Percentiles rank a stretch among this genome's conserved stretches.
Evolutionary conservation across 495 filamentous ascomycete genomes (phyloP).

Genomic region (Zalerion maritima): DNA sequence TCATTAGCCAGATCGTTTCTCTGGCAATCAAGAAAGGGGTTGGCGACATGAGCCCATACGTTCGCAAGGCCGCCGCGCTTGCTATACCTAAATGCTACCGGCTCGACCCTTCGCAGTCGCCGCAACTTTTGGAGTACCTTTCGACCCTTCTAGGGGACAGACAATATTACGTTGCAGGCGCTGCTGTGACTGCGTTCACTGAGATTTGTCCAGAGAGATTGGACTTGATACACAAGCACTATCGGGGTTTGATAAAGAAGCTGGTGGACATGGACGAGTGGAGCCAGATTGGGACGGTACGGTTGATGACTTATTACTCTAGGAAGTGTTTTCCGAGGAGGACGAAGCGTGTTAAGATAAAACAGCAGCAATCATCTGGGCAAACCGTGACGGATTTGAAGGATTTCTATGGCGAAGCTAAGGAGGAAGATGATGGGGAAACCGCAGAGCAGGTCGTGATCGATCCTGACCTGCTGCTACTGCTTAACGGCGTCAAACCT

Average conservation of each 20-base stretch:
- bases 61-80: conserved; percentile 81
- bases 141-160: conserved; percentile 65
- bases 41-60: conserved; percentile 86
- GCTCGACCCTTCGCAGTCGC: conserved; percentile 74
- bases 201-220: conserved; percentile 77
- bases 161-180: conserved; percentile 89
- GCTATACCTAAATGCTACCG: conserved; percentile 96
- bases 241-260: conserved; percentile 69
- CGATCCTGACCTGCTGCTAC: conserved; percentile 71
- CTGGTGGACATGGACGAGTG: conserved; percentile 98
- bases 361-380: conserved; percentile 17
- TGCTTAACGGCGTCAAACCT: conserved; percentile 64
- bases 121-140: conserved; percentile 71
- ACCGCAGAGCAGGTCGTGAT: conserved; percentile 45
- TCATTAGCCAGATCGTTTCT: conserved; percentile 98
- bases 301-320: conserved; percentile 68
- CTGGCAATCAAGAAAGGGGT: conserved; percentile 84
- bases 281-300: conserved; percentile 73
- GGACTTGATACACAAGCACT: conserved; percentile 81
- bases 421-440: conserved; percentile 27
- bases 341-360: conserved; percentile 35
- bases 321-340: conserved; percentile 75
- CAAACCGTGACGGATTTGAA: conserved; percentile 27
- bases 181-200: conserved; percentile 76
- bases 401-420: conserved; percentile 59